Evolutionary conservation across 1,139 yeast genomes (phyloP).

Genomic region (Entelexis paramagnoliae): DNA sequence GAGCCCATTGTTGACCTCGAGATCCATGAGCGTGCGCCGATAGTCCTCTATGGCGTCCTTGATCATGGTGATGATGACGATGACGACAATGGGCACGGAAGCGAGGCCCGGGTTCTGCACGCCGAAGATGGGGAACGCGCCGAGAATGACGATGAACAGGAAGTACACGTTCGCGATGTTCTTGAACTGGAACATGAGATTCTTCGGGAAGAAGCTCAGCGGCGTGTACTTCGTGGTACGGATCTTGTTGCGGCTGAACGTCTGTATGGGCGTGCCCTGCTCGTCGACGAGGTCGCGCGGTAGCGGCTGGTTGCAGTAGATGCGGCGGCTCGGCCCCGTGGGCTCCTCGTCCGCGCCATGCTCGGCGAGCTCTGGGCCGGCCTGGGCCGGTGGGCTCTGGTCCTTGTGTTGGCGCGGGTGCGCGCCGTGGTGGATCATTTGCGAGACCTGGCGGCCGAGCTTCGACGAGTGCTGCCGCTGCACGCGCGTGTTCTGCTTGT

Average conservation of each 20-base stretch:
- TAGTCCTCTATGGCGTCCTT: constrained; percentile 95
- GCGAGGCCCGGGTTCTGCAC: constrained; percentile 82
- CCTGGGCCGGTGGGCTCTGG: background rate
- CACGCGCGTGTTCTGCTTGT: constrained; percentile 28
- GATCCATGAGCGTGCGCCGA: constrained; percentile 66
- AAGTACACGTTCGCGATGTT: constrained; percentile 88
- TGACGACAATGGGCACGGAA: constrained; percentile 88
- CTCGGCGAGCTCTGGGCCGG: background rate
- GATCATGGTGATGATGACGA: constrained; percentile 75
- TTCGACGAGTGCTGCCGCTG: constrained; percentile 4
- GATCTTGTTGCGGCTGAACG: constrained; percentile 77
- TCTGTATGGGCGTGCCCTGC: constrained; percentile 47
- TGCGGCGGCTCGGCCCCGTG: constrained; percentile 33
- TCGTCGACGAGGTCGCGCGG: constrained; percentile 56
- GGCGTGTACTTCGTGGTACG: constrained; percentile 96
- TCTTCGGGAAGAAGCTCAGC: constrained; percentile 75
- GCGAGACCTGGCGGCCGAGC: constrained; percentile 20
- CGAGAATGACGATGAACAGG: constrained; percentile 67
- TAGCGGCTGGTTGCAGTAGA: constrained; percentile 59
- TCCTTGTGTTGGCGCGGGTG: background rate
- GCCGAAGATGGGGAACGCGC: constrained; percentile 78
- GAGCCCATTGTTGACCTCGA: constrained; percentile 76
- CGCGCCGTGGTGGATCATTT: constrained; percentile 18
- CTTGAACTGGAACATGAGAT: constrained; percentile 64
- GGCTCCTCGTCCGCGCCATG: background rate